Evolutionary conservation across 179 eudicot species (phyloP), one percentile per base, ranked within the genome.

Genomic region (Drosera spatulata): DNA sequence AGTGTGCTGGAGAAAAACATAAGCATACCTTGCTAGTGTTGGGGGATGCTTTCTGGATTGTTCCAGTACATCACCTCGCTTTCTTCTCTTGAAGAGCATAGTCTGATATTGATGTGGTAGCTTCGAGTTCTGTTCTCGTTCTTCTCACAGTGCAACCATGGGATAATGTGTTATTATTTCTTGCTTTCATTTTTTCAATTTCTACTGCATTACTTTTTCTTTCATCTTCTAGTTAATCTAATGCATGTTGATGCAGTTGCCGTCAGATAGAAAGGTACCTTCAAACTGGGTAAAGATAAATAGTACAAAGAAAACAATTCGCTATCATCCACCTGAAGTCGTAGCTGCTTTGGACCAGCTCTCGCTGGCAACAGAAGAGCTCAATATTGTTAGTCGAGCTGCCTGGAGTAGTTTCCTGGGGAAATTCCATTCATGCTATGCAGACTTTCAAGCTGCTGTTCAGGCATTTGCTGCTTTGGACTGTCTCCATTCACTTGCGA

Each of bases 291-390:
- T 86, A 77, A 91, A 84, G 74, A 79, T 86, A 53, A 91, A 84
- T 67, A 91, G 98, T 68, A 91, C 96, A 12, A 88, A 91, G 80
- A 91, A 91, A 80, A 75, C 91, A 46, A 75, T 84, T 51, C 84
- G 98, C 47, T 91, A 88, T 77, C 98, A 91, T 74, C 84, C 98
- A 2, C 96, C 95, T 1, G 95, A 88, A 80, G 96, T 88, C 39
- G 69, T 78, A 71, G 63, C 76, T 60, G 87, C 87, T 50, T 71
- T 93, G 61, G 95, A 93, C 64, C 80, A 84, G 55, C 72, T 86
- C 64, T 74, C 80, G 38, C 65, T 91, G 79, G 93, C 87, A 46
- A 86, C 74, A 54, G 96, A 91, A 81, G 84, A 88, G 77, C 91
- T 85, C 61, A 71, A 78, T 62, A 56, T 82, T 58, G 76, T 77